Evolutionary conservation across 202 grass and related monocot species (phyloP), one percentile per base, ranked within the genome.

Genomic region (Setaria viridis): DNA sequence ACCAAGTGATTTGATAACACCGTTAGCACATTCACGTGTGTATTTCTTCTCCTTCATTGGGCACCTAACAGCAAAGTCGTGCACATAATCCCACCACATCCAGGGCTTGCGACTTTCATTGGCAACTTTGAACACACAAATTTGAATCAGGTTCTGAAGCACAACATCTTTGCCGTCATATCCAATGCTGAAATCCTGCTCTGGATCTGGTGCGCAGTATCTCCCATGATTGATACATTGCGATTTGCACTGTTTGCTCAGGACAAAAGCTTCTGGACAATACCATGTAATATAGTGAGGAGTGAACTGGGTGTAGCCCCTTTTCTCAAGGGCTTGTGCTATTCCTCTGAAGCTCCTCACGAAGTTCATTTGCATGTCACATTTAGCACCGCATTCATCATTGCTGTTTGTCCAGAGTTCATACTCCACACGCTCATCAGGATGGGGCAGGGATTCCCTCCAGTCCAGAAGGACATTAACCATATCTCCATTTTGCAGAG

Each of bases 231-330:
- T 97, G 81, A 97, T 92, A 62, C 94, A 97, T 53, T 97, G 94
- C 15, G 91, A 92, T 42, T 88, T 86, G 87, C 94, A 97, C 75
- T 97, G 91, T 67, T 90, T 88, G 76, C 94, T 97, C 10, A 91
- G 82, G 54, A 92, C 46, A 51, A 97, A 97, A 15, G 94, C 87
- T 83, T 94, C 91, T 3, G 94, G 94, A 46, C 93, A 98, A 21
- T 93, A 95, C 94, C 94, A 97, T 10, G 94, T 97, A 50, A 97
- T 97, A 69, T 97, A 97, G 80, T 97, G 94, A 59, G 94, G 94
- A 19, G 90, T 85, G 68, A 97, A 97, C 60, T 97, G 90, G 43
- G 92, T 91, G 80, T 87, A 97, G 15, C 92, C 90, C 65, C 89
- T 94, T 83, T 92, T 90, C 84, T 97, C 94, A 34, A 94, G 87